A percentile compares a stretch with the other conserved stretches of the same genome.
Conservation (phyloP, 164 flowering plant species). For the Berberis thunbergii region DNA sequence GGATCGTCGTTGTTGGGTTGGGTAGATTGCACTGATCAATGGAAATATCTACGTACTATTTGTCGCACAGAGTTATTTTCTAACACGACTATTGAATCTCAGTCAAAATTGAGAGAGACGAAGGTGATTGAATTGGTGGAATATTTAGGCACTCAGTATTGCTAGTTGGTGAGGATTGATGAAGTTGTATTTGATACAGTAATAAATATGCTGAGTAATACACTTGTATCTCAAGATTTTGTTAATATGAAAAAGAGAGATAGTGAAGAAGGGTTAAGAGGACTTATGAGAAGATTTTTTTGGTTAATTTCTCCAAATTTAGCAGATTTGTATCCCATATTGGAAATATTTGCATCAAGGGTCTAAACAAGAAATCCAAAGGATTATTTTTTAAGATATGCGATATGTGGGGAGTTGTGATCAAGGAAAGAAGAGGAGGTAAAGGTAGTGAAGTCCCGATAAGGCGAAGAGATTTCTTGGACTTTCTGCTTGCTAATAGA, state of each 20-base stretch:
- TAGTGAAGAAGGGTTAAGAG: constrained; percentile 12
- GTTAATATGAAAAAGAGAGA: constrained; percentile 10
- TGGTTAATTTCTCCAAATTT: constrained; percentile 19
- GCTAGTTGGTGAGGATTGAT: constrained; percentile 14
- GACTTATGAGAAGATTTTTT: constrained; percentile 8
- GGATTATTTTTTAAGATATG: constrained; percentile 3
- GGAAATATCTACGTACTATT: constrained; percentile 24
- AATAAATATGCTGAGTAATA: constrained; percentile 17
- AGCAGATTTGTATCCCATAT: constrained; percentile 24
- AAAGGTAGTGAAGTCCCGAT: neutral
- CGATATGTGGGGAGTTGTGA: constrained; percentile 18
- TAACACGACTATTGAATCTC: constrained; percentile 16
- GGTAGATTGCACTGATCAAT: constrained; percentile 25
- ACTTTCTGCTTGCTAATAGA: constrained; percentile 14
- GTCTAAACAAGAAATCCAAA: constrained; percentile 11
- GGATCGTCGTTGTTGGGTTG: constrained; percentile 13
- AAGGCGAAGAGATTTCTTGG: constrained; percentile 20
- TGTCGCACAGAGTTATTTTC: constrained; percentile 28
- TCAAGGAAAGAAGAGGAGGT: constrained; percentile 23
- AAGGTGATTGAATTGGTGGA: constrained; percentile 22
- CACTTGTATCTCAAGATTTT: constrained; percentile 22
- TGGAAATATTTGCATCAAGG: constrained; percentile 19
- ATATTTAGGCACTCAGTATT: constrained; percentile 15
- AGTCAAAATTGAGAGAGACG: constrained; percentile 16
- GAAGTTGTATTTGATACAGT: constrained; percentile 16